These are phyloP conservation scores for Saccharomycopsis schoenii DNA, from an alignment of 805 yeast genomes.

Conservation along the genomic window DNA sequence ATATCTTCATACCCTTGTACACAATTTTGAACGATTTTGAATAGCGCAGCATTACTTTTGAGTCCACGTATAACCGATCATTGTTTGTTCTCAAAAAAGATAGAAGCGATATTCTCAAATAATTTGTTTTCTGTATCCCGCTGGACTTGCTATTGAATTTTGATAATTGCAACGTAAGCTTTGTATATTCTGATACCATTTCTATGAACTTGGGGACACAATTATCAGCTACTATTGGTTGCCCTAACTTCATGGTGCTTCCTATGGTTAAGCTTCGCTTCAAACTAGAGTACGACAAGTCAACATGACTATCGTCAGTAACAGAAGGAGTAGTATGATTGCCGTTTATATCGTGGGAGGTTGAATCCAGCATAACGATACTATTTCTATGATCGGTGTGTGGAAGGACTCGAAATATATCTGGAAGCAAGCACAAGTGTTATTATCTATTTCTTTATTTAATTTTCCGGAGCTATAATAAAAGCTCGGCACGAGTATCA, in stretches of 20 bases:
- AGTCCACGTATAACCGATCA: constrained; percentile 5
- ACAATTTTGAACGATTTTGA: constrained; percentile 7
- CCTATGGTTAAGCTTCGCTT: background rate
- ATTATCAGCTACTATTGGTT: background rate
- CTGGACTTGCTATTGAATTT: constrained; percentile 9
- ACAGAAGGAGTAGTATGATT: background rate
- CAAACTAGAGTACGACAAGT: background rate
- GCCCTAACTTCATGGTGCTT: background rate
- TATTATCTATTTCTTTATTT: too few species aligned
- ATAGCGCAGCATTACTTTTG: background rate
- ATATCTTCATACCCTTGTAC: constrained; percentile 7
- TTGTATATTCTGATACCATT: constrained; percentile 9
- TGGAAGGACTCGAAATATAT: too few species aligned
- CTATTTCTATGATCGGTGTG: background rate
- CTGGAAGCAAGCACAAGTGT: background rate
- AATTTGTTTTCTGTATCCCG: constrained; percentile 14
- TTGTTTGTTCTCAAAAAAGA: constrained; percentile 10
- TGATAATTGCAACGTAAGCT: constrained; percentile 11
- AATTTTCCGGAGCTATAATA: too few species aligned
- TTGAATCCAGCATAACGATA: background rate
- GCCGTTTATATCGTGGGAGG: background rate
- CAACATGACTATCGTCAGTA: background rate
- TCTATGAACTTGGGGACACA: constrained; percentile 5
- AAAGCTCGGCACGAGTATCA: too few species aligned
- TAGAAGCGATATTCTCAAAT: constrained; percentile 10